Evolutionary conservation across 1,139 yeast genomes (phyloP).

Genomic region (Protomyces gravidus): DNA sequence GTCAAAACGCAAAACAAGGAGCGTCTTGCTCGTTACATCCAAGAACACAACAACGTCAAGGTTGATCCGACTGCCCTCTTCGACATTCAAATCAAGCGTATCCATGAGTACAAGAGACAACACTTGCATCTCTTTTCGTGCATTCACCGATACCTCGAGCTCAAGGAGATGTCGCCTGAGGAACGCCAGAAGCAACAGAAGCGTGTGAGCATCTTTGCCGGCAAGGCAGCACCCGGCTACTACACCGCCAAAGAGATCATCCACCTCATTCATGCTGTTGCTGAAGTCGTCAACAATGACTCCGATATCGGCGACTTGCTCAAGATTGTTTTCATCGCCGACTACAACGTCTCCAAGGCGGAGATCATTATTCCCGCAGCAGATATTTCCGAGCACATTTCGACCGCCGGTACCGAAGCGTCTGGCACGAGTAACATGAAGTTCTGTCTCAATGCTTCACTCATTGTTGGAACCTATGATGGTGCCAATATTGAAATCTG

Average conservation of each 20-base stretch:
- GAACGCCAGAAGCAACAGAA: constrained; percentile 69
- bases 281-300: constrained; percentile 75
- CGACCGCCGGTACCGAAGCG: constrained; percentile 98
- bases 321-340: constrained; percentile 84
- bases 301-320: constrained; percentile 66
- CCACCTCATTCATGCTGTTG: constrained; percentile 76
- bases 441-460: constrained; percentile 88
- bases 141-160: constrained; percentile 71
- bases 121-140: constrained; percentile 88
- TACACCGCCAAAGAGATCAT: constrained; percentile 90
- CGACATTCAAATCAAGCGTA: constrained; percentile 90
- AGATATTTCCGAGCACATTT: constrained; percentile 86
- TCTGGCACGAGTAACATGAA: constrained; percentile 96
- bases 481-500: constrained; percentile 98
- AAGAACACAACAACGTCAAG: constrained; percentile 61
- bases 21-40: constrained; percentile 64
- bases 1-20: constrained; percentile 69
- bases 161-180: constrained; percentile 63
- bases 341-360: constrained; percentile 89
- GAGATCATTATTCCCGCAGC: constrained; percentile 87
- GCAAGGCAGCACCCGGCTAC: constrained; percentile 95
- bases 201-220: constrained; percentile 80
- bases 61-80: constrained; percentile 67
- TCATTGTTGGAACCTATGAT: constrained; percentile 91
- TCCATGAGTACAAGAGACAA: constrained; percentile 93